phyloP scores from a whole-genome alignment of 2,329 filamentous ascomycete genomes.

The Coniochaeta sp. region DNA sequence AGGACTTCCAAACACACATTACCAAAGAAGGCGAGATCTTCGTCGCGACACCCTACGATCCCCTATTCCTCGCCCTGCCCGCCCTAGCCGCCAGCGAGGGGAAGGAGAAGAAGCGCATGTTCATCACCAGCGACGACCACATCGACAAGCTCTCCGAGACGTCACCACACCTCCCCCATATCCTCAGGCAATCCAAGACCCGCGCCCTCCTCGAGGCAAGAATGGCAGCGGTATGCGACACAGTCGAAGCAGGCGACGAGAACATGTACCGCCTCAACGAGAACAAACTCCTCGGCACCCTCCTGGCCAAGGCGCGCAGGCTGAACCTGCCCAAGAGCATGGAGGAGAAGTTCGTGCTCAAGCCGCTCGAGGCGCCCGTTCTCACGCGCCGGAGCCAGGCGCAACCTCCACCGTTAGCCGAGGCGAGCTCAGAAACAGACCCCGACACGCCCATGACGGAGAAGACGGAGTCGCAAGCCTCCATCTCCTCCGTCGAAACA shows the following conservation, averaged over 20 bases:
- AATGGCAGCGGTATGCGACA: constrained; percentile 70
- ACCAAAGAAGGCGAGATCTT: constrained; percentile 68
- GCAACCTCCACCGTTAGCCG: constrained; percentile 14
- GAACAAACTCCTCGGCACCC: constrained; percentile 56
- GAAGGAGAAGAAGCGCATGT: constrained; percentile 56
- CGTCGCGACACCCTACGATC: constrained; percentile 76
- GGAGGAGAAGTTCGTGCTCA: constrained; percentile 77
- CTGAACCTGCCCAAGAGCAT: constrained; percentile 72
- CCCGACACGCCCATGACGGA: constrained; percentile 19
- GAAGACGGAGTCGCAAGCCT: constrained; percentile 27
- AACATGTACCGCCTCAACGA: constrained; percentile 76
- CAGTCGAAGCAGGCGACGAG: constrained; percentile 75
- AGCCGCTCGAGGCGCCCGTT: constrained; percentile 69
- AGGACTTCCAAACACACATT: constrained; percentile 31
- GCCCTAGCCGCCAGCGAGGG: constrained; percentile 46
- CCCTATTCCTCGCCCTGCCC: constrained; percentile 76
- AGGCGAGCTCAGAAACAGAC: not conserved
- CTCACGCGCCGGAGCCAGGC: constrained; percentile 57
- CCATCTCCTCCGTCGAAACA: constrained; percentile 32
- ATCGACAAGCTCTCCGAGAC: constrained; percentile 53
- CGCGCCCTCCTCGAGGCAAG: constrained; percentile 52
- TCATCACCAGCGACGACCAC: constrained; percentile 65
- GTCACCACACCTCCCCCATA: constrained; percentile 47
- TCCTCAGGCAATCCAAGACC: constrained; percentile 43
- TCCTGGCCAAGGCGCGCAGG: constrained; percentile 64